Base-by-base conservation (phyloP, 2,329 filamentous ascomycete genomes). In the Epichloe glyceriae region DNA sequence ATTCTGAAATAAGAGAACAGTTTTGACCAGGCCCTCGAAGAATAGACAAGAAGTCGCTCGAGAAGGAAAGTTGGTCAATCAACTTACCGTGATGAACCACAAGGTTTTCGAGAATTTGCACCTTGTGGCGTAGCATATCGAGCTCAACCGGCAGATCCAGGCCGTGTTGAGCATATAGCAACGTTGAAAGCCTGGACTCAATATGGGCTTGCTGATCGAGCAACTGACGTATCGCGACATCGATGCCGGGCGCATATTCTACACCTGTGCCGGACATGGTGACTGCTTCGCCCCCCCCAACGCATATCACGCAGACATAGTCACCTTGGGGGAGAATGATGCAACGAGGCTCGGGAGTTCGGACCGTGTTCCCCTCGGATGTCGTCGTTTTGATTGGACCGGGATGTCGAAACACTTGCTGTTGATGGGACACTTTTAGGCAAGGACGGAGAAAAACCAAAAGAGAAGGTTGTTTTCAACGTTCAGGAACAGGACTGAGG, bases 81-180 rank as follows among this genome's bases (percentile, higher is more conserved):
- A 54, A 57, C 59, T 66, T 67, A 80, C 77, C 70, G 59, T 76
- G 70, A 53, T 68, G 69, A 55, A 72, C 67, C 49, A 70, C 70
- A 61, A 74, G 73, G 50, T 65, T 63, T 57, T 73, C 70, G 51
- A 80, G 65, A 42, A 72, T 68, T 52, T 68, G 71, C 50, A 74
- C 65, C 62, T 80, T 80, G 62, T 76, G 71, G 53, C 73, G 75
- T 58, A 81, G 65, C 73, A 79, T 77, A 48, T 71, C 68, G 30
- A 78, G 65, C 65, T 80, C 77, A 46, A 70, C 55, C 54, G 68
- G 69, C 56, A 70, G 63, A 60, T 76, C 71, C 49, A 71, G 67
- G 46, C 69, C 69, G 64, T 73, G 71, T 55, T 70, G 73, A 56
- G 67, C 65, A 50, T 72, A 71, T 15, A 77, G 66, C 46, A 78